Percentiles rank a stretch among this genome's conserved stretches.
Evolutionary conservation across 148 eudicot species (phyloP).

Genomic region (Chenopodium berlandieri): DNA sequence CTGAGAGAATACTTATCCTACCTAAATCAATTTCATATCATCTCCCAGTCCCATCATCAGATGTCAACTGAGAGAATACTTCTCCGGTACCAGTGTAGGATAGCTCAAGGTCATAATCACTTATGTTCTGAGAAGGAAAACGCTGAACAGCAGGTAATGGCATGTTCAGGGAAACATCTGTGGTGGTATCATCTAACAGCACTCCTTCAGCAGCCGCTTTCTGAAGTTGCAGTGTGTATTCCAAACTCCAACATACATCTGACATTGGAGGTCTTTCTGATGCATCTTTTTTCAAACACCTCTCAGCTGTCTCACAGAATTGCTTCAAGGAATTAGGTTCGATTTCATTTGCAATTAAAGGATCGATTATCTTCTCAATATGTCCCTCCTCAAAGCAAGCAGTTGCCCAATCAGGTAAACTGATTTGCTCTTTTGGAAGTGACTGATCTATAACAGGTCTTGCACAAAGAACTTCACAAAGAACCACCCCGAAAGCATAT

Average conservation of each 20-base stretch:
- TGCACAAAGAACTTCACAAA: not conserved
- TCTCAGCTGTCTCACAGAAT: not conserved
- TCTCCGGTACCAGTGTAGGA: not conserved
- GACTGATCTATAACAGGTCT: not conserved
- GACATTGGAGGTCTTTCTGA: not conserved
- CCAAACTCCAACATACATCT: not conserved
- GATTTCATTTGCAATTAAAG: not conserved
- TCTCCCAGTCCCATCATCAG: not conserved
- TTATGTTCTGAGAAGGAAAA: not conserved
- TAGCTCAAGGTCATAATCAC: not conserved
- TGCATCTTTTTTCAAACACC: not conserved
- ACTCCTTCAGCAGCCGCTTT: not conserved
- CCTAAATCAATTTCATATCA: not conserved
- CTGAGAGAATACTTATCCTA: not conserved
- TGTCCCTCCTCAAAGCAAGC: not conserved
- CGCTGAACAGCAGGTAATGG: not conserved
- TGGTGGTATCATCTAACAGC: not conserved
- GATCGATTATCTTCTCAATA: not conserved
- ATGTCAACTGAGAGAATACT: not conserved
- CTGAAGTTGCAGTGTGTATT: not conserved
- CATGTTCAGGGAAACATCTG: not conserved
- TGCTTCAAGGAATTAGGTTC: not conserved
- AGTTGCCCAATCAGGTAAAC: not conserved
- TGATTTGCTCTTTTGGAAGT: not conserved
- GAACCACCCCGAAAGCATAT: not conserved